Conservation (phyloP, 768 basidiomycete species). For the Suillus cothurnatus region DNA sequence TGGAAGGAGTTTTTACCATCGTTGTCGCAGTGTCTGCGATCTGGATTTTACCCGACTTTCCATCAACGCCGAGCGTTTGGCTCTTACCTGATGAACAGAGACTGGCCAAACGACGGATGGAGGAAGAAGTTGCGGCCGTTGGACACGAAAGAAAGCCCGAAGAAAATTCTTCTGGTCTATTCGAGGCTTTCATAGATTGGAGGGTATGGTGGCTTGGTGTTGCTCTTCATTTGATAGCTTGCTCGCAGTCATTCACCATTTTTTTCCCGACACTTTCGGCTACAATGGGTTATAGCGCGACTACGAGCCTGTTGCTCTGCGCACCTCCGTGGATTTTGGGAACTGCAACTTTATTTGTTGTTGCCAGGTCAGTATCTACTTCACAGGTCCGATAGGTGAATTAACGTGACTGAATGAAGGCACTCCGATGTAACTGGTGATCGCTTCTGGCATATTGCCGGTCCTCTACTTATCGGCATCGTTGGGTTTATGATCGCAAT, state of each 20-base stretch:
- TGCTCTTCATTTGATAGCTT: constrained; percentile 52
- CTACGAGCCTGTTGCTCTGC: constrained; percentile 68
- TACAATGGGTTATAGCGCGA: constrained; percentile 66
- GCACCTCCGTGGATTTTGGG: constrained; percentile 75
- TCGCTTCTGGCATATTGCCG: constrained; percentile 68
- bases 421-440: constrained; percentile 74
- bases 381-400: neutral
- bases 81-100: constrained; percentile 55
- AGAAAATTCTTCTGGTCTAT: constrained; percentile 45
- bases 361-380: constrained; percentile 43
- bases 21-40: constrained; percentile 50
- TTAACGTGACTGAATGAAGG: constrained; percentile 31
- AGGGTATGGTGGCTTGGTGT: constrained; percentile 81
- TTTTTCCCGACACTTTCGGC: constrained; percentile 77
- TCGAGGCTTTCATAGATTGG: constrained; percentile 66
- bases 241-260: constrained; percentile 70
- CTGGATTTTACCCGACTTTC: constrained; percentile 75
- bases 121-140: constrained; percentile 62
- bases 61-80: constrained; percentile 57
- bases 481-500: constrained; percentile 67
- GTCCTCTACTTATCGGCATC: constrained; percentile 58
- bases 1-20: constrained; percentile 62
- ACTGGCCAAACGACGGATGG: constrained; percentile 60
- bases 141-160: constrained; percentile 41
- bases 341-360: constrained; percentile 53